Evolutionary conservation across 192 early-diverging fungal genomes (phyloP).

Genomic region (Podila horticola): DNA sequence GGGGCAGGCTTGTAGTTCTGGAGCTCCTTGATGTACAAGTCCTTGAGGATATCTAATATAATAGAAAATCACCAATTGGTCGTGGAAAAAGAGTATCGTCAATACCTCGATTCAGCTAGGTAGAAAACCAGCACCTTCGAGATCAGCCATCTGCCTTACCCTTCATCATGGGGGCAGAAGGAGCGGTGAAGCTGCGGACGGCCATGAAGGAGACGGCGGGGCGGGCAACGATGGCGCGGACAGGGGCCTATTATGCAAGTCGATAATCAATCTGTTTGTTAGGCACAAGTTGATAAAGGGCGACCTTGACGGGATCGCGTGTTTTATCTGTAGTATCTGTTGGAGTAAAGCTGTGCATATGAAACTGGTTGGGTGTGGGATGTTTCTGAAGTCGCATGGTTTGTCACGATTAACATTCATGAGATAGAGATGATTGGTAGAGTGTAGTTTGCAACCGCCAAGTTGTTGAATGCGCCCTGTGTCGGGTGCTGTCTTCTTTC

Average conservation of each 20-base stretch:
- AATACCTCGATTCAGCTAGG: too few relatives aligned
- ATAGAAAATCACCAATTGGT: not conserved
- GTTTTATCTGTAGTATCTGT: too few relatives aligned
- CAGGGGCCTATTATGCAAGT: conserved; percentile 22
- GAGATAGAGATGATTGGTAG: not conserved
- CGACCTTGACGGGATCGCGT: too few relatives aligned
- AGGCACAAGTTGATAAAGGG: too few relatives aligned
- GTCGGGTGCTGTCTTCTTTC: too few relatives aligned
- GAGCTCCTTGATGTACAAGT: conserved; percentile 65
- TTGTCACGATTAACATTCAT: not conserved
- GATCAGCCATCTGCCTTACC: conserved; percentile 43
- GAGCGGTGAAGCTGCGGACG: conserved; percentile 59
- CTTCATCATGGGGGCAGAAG: conserved; percentile 61
- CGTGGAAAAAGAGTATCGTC: too few relatives aligned
- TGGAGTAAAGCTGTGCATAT: too few relatives aligned
- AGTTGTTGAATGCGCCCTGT: too few relatives aligned
- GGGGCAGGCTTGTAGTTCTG: conserved; percentile 64
- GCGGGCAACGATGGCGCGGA: conserved; percentile 55
- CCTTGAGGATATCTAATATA: conserved; percentile 61
- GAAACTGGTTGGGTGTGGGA: too few relatives aligned
- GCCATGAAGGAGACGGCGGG: conserved; percentile 61
- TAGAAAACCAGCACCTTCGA: too few relatives aligned
- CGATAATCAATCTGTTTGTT: too few relatives aligned
- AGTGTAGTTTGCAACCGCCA: not conserved
- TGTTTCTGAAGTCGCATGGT: too few relatives aligned